Evolutionary conservation across 2,329 filamentous ascomycete species (phyloP).

Genomic region (Penicillium thymicola): DNA sequence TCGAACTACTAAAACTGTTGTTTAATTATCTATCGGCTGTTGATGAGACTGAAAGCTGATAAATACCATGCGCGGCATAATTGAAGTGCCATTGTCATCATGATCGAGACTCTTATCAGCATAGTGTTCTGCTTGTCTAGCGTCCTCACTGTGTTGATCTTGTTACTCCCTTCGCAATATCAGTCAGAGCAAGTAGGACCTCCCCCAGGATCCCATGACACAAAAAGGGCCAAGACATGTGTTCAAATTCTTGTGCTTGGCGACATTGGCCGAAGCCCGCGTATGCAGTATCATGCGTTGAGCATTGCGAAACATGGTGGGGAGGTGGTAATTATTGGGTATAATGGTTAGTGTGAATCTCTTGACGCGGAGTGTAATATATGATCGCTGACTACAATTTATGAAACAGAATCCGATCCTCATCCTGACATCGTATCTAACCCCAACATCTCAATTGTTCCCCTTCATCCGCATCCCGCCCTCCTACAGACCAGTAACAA

Average conservation of each 20-base stretch:
- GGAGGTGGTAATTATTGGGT: slow-evolving; percentile 81
- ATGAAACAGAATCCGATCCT: slow-evolving; percentile 65
- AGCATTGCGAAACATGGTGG: slow-evolving; percentile 82
- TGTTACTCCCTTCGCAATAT: slow-evolving; percentile 55
- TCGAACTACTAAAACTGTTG: neutral
- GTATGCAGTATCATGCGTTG: slow-evolving; percentile 97
- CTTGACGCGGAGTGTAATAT: neutral
- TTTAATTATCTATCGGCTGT: neutral
- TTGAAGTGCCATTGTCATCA: slow-evolving; percentile 14
- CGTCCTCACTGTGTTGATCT: slow-evolving; percentile 49
- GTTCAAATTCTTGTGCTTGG: slow-evolving; percentile 88
- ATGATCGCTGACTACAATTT: slow-evolving; percentile 8
- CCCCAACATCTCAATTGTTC: slow-evolving; percentile 66
- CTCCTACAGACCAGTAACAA: slow-evolving; percentile 65
- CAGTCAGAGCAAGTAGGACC: slow-evolving; percentile 24
- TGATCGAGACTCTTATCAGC: slow-evolving; percentile 37
- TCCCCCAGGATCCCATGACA: slow-evolving; percentile 12
- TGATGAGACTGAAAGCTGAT: neutral
- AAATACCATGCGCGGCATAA: neutral
- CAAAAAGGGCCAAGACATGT: slow-evolving; percentile 40
- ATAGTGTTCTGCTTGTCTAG: slow-evolving; percentile 47
- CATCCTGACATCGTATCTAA: slow-evolving; percentile 73
- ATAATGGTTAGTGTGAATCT: slow-evolving; percentile 59
- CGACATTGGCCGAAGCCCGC: slow-evolving; percentile 90
- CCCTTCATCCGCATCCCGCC: slow-evolving; percentile 65